Percentiles rank a stretch among this genome's conserved stretches.
Evolutionary conservation across 371 early-diverging fungal genomes (phyloP).

Genomic region (Circinella minor): DNA sequence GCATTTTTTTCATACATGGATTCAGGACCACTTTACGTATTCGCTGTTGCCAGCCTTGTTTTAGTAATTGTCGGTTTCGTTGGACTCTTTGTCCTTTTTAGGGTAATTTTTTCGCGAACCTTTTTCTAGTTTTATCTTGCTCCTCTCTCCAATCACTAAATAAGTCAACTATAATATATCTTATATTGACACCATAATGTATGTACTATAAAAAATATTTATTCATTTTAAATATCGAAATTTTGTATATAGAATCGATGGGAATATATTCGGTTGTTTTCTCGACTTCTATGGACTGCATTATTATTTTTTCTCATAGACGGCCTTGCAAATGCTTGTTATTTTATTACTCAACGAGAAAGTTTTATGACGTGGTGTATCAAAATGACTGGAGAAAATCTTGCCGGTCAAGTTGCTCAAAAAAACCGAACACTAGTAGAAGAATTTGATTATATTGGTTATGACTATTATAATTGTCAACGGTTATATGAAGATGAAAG

Average conservation of each 20-base stretch:
- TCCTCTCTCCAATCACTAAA: not conserved
- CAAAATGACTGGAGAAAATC: slow-evolving; percentile 16
- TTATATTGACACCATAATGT: no score
- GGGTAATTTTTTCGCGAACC: slow-evolving; percentile 21
- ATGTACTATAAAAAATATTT: no score
- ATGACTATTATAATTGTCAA: slow-evolving; percentile 50
- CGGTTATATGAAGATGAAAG: slow-evolving; percentile 49
- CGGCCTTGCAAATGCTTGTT: slow-evolving; percentile 32
- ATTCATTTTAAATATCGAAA: no score
- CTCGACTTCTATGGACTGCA: slow-evolving; percentile 26
- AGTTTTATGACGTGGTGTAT: slow-evolving; percentile 39
- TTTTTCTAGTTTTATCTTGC: not conserved
- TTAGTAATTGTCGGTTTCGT: slow-evolving; percentile 33
- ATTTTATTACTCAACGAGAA: slow-evolving; percentile 35
- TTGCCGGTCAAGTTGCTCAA: not conserved
- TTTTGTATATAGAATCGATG: slow-evolving; percentile 15
- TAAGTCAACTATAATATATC: no score
- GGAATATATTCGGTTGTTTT: slow-evolving; percentile 20
- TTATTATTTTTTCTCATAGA: slow-evolving; percentile 35
- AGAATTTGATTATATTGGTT: slow-evolving; percentile 19
- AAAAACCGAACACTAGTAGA: slow-evolving; percentile 3
- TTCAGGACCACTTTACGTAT: slow-evolving; percentile 38
- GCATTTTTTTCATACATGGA: slow-evolving; percentile 46
- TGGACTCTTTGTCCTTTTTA: slow-evolving; percentile 34
- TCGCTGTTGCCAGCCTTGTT: slow-evolving; percentile 45